Percentiles rank a stretch among this genome's conserved stretches.
Conservation (phyloP, 495 filamentous ascomycete species). For the Hamigera avellanea region DNA sequence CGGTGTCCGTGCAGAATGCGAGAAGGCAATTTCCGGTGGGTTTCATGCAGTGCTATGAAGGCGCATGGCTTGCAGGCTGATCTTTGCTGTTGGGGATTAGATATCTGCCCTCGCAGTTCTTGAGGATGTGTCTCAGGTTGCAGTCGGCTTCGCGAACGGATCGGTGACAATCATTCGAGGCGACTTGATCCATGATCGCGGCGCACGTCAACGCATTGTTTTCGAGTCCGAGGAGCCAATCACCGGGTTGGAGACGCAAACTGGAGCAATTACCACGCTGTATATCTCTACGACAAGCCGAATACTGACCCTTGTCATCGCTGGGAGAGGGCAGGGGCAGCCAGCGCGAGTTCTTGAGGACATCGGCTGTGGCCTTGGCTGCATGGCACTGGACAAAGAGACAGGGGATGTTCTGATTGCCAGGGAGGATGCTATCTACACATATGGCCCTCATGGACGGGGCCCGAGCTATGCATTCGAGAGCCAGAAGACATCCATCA, state of each 20-base stretch:
- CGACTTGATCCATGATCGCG: slow-evolving; percentile 89
- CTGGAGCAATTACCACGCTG: slow-evolving; percentile 54
- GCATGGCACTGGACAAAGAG: slow-evolving; percentile 75
- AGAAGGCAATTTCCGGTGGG: slow-evolving; percentile 80
- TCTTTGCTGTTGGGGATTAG: slow-evolving; percentile 25
- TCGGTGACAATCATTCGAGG: slow-evolving; percentile 87
- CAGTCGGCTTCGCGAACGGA: slow-evolving; percentile 91
- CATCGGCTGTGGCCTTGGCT: slow-evolving; percentile 76
- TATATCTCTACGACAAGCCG: slow-evolving; percentile 87
- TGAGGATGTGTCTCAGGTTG: slow-evolving; percentile 79
- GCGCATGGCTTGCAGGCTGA: too few relatives aligned
- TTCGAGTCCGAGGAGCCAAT: slow-evolving; percentile 96
- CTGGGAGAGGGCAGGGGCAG: slow-evolving; percentile 78
- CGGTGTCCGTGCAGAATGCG: slow-evolving; percentile 76
- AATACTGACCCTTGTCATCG: slow-evolving; percentile 76
- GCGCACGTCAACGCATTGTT: slow-evolving; percentile 90
- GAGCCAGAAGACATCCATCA: slow-evolving; percentile 72
- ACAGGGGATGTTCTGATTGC: slow-evolving; percentile 81
- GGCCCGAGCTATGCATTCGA: slow-evolving; percentile 85
- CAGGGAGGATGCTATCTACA: slow-evolving; percentile 89
- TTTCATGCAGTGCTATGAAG: not conserved
- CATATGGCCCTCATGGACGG: slow-evolving; percentile 75
- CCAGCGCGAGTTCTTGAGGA: slow-evolving; percentile 82
- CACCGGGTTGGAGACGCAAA: slow-evolving; percentile 61
- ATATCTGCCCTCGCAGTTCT: slow-evolving; percentile 83